Evolutionary conservation across 176 grass and related monocot genomes (phyloP), one percentile per base, ranked within the genome.

Genomic region (Tillandsia leiboldiana): DNA sequence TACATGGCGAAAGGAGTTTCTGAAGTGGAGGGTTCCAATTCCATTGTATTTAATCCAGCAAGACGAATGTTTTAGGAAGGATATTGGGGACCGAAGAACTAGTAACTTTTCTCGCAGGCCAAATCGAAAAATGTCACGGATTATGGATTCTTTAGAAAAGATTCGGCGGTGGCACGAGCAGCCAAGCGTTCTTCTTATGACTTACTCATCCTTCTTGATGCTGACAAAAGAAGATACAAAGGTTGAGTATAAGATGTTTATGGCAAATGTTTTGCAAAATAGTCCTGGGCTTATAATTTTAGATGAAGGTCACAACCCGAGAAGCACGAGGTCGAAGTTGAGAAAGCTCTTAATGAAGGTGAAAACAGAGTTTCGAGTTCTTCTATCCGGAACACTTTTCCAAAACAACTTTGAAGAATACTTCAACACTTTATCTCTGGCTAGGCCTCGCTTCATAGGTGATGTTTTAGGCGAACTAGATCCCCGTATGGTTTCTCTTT

Each of bases 391-490:
- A 23, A 96, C 92, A 7, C 58, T 91, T 51, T 96, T 91, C 72
- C 92, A 96, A 77, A 96, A 96, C 64, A 96, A 96, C 64, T 96
- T 96, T 67, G 88, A 83, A 75, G 92, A 96, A 63, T 96, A 96
- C 47, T 96, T 91, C 81, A 96, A 96, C 79, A 91, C 92, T 48
- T 69, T 96, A 81, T 88, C 70, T 76, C 72, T 96, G 73, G 92
- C 92, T 20, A 91, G 92, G 71, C 92, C 92, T 77, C 80, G 83
- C 53, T 91, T 96, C 70, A 64, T 91, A n/a, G 51, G 63, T 26
- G 88, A 96, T 87, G 75, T 85, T 74, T 75, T 96, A 71, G 73
- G 29, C 14, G 57, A 50, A 2, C 82, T 96, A 53, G 86, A 82
- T 22, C 69, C 80, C 0, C 3, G 17, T 51, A 74, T 64, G 72